Percentiles rank a stretch among this genome's conserved stretches.
These are phyloP conservation scores for Talaromyces stipitatus DNA, from an alignment of 495 filamentous ascomycete genomes.

Conservation along the genomic window DNA sequence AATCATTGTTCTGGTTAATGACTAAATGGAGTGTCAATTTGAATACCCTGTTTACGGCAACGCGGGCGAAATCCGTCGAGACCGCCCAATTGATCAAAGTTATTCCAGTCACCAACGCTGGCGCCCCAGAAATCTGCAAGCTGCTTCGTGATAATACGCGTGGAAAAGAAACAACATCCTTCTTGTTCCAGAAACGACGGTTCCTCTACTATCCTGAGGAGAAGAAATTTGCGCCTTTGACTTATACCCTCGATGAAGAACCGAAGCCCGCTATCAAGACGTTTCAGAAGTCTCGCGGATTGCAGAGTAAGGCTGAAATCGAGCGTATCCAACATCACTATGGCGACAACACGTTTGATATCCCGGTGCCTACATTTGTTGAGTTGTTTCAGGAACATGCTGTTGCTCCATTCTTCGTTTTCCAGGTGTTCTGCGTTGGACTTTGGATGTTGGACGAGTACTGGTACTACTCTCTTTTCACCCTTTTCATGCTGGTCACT, in stretches of 20 bases:
- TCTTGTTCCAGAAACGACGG: slow-evolving; percentile 96
- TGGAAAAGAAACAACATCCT: slow-evolving; percentile 70
- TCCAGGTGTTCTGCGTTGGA: slow-evolving; percentile 97
- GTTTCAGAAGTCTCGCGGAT: slow-evolving; percentile 73
- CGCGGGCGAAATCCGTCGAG: slow-evolving; percentile 57
- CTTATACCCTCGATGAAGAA: slow-evolving; percentile 77
- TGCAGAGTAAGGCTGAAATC: slow-evolving; percentile 63
- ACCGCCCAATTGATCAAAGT: slow-evolving; percentile 90
- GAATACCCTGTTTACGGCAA: slow-evolving; percentile 73
- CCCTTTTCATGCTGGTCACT: slow-evolving; percentile 92
- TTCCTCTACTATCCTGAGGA: slow-evolving; percentile 73
- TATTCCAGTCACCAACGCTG: slow-evolving; percentile 82
- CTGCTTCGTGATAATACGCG: slow-evolving; percentile 65
- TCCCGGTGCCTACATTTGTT: slow-evolving; percentile 88
- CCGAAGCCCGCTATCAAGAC: slow-evolving; percentile 66
- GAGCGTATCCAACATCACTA: slow-evolving; percentile 81
- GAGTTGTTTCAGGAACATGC: slow-evolving; percentile 98
- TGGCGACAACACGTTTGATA: slow-evolving; percentile 95
- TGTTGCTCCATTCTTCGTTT: slow-evolving; percentile 98
- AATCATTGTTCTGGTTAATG: slow-evolving; percentile 87
- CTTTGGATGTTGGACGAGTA: slow-evolving; percentile 99
- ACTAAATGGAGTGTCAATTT: slow-evolving; percentile 96
- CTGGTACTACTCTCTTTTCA: slow-evolving; percentile 99
- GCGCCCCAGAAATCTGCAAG: slow-evolving; percentile 78
- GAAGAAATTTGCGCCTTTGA: slow-evolving; percentile 67